These are phyloP conservation scores for Solanum pinnatisectum DNA, from an alignment of 257 asterid genomes.

Conservation along the genomic window DNA sequence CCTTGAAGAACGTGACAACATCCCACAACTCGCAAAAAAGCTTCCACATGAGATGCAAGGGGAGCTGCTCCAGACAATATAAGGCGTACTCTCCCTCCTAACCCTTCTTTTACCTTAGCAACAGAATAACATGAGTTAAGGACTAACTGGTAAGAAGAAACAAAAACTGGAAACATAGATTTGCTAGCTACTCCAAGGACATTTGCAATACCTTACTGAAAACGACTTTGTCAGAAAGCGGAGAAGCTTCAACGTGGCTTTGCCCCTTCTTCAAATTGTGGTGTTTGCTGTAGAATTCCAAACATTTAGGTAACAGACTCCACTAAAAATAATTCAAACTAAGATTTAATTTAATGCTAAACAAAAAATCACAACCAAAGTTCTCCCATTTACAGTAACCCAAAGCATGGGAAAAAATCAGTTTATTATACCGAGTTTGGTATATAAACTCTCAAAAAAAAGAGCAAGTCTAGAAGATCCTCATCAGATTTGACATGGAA, in stretches of 20 bases:
- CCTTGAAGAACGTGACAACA: conserved; percentile 88
- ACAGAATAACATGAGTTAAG: background rate
- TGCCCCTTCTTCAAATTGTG: conserved; percentile 60
- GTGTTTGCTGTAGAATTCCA: conserved; percentile 48
- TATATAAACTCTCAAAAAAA: background rate
- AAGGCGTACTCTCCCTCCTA: conserved; percentile 83
- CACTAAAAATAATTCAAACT: background rate
- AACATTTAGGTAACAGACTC: background rate
- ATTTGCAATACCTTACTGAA: conserved; percentile 62
- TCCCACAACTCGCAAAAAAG: conserved; percentile 74
- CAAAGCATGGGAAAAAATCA: background rate
- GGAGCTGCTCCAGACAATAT: conserved; percentile 99
- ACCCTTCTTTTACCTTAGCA: conserved; percentile 76
- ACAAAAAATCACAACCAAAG: background rate
- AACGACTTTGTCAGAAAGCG: conserved; percentile 68
- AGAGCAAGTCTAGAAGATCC: background rate
- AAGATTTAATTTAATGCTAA: background rate
- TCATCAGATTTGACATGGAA: background rate
- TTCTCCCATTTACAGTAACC: background rate
- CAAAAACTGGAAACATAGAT: background rate
- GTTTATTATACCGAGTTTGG: background rate
- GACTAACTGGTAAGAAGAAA: background rate
- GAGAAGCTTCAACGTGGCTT: conserved; percentile 63
- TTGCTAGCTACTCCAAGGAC: background rate
- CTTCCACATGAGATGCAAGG: conserved; percentile 90